phyloP scores from a whole-genome alignment of 202 grass and related monocot species.

The Carex arenaria region DNA sequence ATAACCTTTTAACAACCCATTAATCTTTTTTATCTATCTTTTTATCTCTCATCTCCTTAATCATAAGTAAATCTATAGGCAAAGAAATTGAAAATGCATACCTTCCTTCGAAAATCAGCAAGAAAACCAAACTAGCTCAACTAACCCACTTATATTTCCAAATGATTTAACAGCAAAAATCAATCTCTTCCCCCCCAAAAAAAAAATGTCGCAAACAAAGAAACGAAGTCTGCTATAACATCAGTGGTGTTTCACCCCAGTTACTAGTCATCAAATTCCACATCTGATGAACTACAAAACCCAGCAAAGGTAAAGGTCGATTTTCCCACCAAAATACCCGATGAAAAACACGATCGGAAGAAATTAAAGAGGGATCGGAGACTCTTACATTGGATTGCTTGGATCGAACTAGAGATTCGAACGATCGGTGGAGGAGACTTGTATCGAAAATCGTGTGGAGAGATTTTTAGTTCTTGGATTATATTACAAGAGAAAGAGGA shows the following conservation, averaged over 20 bases:
- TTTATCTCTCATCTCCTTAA: slow-evolving; percentile 16
- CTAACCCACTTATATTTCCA: neutral
- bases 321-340: neutral
- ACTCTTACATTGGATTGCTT: slow-evolving; percentile 37
- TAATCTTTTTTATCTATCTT: neutral
- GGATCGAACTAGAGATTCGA: slow-evolving; percentile 4
- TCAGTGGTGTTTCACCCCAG: slow-evolving; percentile 17
- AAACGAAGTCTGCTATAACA: neutral
- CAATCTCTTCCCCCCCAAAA: neutral
- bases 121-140: slow-evolving; percentile 4
- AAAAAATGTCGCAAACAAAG: neutral
- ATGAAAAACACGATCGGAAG: neutral
- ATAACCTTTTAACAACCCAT: slow-evolving; percentile 23
- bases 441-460: slow-evolving; percentile 43
- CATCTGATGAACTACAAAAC: slow-evolving; percentile 11
- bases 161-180: neutral
- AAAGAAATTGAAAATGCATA: neutral
- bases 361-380: slow-evolving; percentile 8
- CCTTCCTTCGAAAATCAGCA: slow-evolving; percentile 15
- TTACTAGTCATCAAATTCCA: neutral
- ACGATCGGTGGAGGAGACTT: slow-evolving; percentile 1
- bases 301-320: slow-evolving; percentile 11
- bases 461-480: slow-evolving; percentile 17
- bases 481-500: neutral
- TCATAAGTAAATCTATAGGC: slow-evolving; percentile 24